A percentile compares a stretch with the other conserved stretches of the same genome.
phyloP scores from a whole-genome alignment of 495 filamentous ascomycete species.

The Xeromyces bisporus region DNA sequence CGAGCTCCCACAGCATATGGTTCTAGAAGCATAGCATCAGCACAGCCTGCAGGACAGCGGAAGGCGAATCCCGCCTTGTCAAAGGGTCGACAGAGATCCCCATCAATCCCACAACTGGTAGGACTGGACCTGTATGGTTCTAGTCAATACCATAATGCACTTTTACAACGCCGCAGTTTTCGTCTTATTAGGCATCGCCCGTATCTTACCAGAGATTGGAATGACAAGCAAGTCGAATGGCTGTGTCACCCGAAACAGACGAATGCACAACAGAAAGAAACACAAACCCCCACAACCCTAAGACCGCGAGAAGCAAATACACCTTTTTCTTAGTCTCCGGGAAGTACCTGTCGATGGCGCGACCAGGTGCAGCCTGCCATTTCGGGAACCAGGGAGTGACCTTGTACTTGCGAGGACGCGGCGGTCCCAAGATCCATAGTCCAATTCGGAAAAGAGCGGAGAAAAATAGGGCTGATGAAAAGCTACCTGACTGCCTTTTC shows the following conservation, averaged over 20 bases:
- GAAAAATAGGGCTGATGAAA: too few relatives aligned
- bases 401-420: constrained; percentile 37
- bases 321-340: constrained; percentile 37
- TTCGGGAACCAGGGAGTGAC: constrained; percentile 46
- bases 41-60: constrained; percentile 55
- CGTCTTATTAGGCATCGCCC: too few relatives aligned
- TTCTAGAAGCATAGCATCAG: constrained; percentile 44
- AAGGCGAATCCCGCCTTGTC: constrained; percentile 48
- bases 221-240: constrained; percentile 34
- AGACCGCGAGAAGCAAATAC: constrained; percentile 32
- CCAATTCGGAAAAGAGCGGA: neutral
- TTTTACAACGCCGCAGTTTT: too few relatives aligned
- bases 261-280: constrained; percentile 47
- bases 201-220: constrained; percentile 33
- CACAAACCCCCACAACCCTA: constrained; percentile 45
- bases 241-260: constrained; percentile 39
- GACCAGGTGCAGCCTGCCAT: constrained; percentile 45
- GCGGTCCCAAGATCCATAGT: constrained; percentile 34
- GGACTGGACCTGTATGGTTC: constrained; percentile 24
- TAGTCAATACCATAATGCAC: too few relatives aligned
- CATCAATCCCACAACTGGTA: constrained; percentile 54
- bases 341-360: constrained; percentile 38
- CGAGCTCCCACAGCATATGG: constrained; percentile 51
- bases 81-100: constrained; percentile 56
- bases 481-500: neutral